phyloP scores from a whole-genome alignment of 2,329 filamentous ascomycete genomes.

The Colletotrichum tabaci region DNA sequence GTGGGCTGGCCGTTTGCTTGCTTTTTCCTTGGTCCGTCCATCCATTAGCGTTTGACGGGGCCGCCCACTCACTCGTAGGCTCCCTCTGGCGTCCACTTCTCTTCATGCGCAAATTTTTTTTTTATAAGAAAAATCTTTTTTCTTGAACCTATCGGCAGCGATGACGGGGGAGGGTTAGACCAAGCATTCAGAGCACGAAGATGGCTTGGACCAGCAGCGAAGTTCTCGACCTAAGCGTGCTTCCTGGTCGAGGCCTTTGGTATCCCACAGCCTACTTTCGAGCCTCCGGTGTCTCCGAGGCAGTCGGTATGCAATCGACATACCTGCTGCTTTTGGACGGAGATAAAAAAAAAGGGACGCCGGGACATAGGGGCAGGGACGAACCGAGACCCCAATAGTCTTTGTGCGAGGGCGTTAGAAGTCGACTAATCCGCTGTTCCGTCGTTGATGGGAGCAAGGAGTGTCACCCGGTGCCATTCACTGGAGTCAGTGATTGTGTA shows the following conservation, averaged over 20 bases:
- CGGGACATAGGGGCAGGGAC: not conserved
- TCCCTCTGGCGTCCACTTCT: constrained; percentile 6
- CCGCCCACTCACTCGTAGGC: constrained; percentile 9
- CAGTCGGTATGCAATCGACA: not conserved
- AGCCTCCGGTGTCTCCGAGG: not conserved
- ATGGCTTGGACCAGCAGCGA: constrained; percentile 9
- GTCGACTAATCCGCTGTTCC: not conserved
- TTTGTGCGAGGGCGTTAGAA: not conserved
- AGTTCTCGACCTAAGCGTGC: not conserved
- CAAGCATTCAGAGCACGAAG: not conserved
- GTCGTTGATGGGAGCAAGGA: not conserved
- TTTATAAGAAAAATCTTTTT: too few relatives aligned
- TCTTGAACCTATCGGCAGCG: constrained; percentile 15
- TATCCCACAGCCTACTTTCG: constrained; percentile 6
- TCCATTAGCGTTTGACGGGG: constrained; percentile 22
- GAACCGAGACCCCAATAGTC: not conserved
- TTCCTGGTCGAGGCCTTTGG: not conserved
- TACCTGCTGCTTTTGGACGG: not conserved
- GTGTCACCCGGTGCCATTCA: too few relatives aligned
- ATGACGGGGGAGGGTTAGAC: not conserved
- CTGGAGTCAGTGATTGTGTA: not conserved
- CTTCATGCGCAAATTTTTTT: not conserved
- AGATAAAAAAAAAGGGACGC: not conserved
- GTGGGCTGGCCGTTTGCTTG: constrained; percentile 28
- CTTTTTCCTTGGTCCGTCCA: constrained; percentile 29